Evolutionary conservation across 1,284 basidiomycete species (phyloP), one percentile per base, ranked within the genome.

Genomic region (Rhodotorula sp.): DNA sequence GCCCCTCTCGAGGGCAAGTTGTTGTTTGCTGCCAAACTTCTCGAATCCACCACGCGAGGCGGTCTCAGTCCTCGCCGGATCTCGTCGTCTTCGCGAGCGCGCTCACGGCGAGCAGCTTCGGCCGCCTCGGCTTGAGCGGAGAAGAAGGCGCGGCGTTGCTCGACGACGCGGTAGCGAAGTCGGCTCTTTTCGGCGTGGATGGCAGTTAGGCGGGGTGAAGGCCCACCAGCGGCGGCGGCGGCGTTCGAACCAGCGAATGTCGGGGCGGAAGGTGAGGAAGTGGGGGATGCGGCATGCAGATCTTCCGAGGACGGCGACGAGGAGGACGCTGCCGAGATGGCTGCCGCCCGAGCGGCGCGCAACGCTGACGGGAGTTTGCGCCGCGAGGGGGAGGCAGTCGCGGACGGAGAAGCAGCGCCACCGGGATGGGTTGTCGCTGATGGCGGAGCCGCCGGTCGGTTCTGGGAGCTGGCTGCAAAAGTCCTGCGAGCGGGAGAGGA

Each of bases 121-220:
- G 26, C 49, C 10, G 39, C 34, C n/a, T 20, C 52, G 26, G 43
- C n/a, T 26, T 61, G 49, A 10, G 48, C 29, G 20, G 31, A 26
- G 20, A 58, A 34, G 23, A 8, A 10, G 12, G 51, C 57, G 15
- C 72, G 66, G 20, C 65, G 60, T 43, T 70, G 51, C 46, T 72
- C 68, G 12, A 76, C 57, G 48, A 76, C 67, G 54, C 71, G 68
- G 59, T 73, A 76, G 43, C 72, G 58, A 49, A 71, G 69, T 16
- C 51, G 58, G 10, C 62, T 52, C 29, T 57, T 54, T 29, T 68
- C 68, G 5, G 60, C 63, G 51, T 73, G 62, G 8, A 29, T 47
- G 2, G 29, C 56, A 0, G 18, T n/a, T 6, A 56, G 54, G 23
- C 54, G 54, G 29, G 54, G 54, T 26, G 54, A 56, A 16, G 31